Evolutionary conservation across 2,329 filamentous ascomycete genomes (phyloP).

Genomic region (Coleophoma eucalyptorum): DNA sequence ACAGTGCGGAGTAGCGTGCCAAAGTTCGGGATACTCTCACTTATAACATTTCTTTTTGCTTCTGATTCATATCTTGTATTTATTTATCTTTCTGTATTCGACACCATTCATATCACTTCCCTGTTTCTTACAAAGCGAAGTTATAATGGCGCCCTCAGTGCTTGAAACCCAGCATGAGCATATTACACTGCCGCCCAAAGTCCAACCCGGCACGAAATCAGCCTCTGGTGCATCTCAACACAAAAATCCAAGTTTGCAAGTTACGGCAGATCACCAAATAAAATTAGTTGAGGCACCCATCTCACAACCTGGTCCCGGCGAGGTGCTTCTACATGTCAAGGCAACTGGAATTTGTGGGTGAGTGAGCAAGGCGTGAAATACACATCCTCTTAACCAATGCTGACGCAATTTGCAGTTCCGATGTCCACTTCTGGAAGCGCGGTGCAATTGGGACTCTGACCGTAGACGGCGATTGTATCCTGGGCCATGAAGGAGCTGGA

Average conservation of each 20-base stretch:
- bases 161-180: too few species aligned
- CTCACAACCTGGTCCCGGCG: constrained; percentile 44
- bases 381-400: too few species aligned
- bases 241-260: constrained; percentile 50
- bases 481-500: constrained; percentile 63
- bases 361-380: background rate
- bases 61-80: too few species aligned
- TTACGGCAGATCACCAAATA: constrained; percentile 55
- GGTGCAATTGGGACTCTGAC: constrained; percentile 60
- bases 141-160: too few species aligned
- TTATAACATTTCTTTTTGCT: too few species aligned
- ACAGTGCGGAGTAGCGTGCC: too few species aligned
- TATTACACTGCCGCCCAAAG: too few species aligned
- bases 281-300: constrained; percentile 55
- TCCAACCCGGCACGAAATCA: too few species aligned
- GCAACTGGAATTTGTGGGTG: constrained; percentile 60
- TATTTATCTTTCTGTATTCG: too few species aligned
- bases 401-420: constrained; percentile 40
- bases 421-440: constrained; percentile 66
- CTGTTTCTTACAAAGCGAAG: too few species aligned
- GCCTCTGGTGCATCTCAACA: background rate
- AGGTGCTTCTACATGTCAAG: constrained; percentile 58
- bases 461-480: constrained; percentile 59
- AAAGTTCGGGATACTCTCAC: too few species aligned
- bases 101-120: too few species aligned